Evolutionary conservation across 2,329 filamentous ascomycete genomes (phyloP).

Genomic region (Colletotrichum lindemuthianum): DNA sequence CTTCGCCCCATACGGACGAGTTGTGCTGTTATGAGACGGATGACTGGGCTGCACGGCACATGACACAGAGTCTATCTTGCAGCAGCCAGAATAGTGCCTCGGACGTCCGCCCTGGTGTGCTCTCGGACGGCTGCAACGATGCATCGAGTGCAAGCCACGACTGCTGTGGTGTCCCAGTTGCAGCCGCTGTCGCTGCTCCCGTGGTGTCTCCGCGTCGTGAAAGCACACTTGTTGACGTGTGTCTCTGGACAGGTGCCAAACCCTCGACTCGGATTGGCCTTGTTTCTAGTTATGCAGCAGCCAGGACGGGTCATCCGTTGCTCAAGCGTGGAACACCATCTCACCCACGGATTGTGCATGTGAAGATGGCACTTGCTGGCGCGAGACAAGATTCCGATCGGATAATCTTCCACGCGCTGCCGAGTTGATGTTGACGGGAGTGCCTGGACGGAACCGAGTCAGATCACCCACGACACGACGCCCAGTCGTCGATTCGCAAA

Average conservation of each 20-base stretch:
- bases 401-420: conserved; percentile 11
- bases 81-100: no score
- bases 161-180: conserved; percentile 16
- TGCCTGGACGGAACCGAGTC: conserved; percentile 21
- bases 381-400: conserved; percentile 25
- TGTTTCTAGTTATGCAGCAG: conserved; percentile 21
- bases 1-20: not conserved
- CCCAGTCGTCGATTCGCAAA: conserved; percentile 9
- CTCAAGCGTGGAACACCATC: not conserved
- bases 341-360: conserved; percentile 17
- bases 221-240: conserved; percentile 14
- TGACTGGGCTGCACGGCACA: not conserved
- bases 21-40: not conserved
- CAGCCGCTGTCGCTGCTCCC: conserved; percentile 22
- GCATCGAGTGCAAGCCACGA: not conserved
- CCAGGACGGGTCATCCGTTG: conserved; percentile 18
- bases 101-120: not conserved
- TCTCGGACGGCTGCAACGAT: not conserved
- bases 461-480: conserved; percentile 14
- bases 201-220: not conserved
- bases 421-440: not conserved
- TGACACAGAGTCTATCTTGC: not conserved
- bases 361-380: conserved; percentile 31
- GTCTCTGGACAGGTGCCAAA: conserved; percentile 2
- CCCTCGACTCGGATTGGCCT: conserved; percentile 13